These are phyloP conservation scores for Guadua angustifolia DNA, from an alignment of 176 grass and related monocot species.

Conservation along the genomic window DNA sequence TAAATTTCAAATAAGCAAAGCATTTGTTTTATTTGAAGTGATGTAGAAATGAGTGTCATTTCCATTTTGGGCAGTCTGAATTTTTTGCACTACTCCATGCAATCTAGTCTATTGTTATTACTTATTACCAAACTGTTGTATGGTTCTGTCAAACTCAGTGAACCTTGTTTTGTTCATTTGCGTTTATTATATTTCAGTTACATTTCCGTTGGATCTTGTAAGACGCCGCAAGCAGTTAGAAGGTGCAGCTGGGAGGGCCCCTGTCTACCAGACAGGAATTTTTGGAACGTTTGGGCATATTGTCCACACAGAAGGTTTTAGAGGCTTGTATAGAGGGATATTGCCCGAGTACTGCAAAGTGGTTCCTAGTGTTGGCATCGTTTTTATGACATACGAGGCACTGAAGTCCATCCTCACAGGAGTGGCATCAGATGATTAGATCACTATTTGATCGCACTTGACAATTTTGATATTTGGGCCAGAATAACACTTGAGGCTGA, in stretches of 20 bases:
- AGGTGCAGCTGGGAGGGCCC: conserved; percentile 78
- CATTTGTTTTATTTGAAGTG: conserved; percentile 12
- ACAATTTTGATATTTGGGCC: conserved; percentile 59
- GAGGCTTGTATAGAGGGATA: conserved; percentile 96
- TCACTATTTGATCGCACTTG: neutral
- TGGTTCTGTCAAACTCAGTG: neutral
- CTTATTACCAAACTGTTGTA: neutral
- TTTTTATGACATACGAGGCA: conserved; percentile 94
- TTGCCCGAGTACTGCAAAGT: conserved; percentile 96
- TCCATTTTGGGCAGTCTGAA: neutral
- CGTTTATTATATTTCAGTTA: conserved; percentile 56
- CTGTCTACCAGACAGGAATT: conserved; percentile 73
- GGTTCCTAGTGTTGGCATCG: conserved; percentile 85
- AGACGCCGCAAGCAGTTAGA: conserved; percentile 89
- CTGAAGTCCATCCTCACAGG: conserved; percentile 67
- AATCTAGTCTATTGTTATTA: neutral
- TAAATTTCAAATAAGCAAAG: neutral
- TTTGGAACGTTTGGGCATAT: conserved; percentile 87
- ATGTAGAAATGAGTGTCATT: neutral
- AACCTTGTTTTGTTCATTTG: conserved; percentile 20
- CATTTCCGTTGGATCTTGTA: conserved; percentile 92
- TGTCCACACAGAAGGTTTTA: conserved; percentile 62
- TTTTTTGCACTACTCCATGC: neutral
- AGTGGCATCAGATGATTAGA: conserved; percentile 54
- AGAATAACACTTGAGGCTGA: conserved; percentile 50